Base-by-base conservation (phyloP, 352 stramenopile species). In the Pythium biforme region DNA sequence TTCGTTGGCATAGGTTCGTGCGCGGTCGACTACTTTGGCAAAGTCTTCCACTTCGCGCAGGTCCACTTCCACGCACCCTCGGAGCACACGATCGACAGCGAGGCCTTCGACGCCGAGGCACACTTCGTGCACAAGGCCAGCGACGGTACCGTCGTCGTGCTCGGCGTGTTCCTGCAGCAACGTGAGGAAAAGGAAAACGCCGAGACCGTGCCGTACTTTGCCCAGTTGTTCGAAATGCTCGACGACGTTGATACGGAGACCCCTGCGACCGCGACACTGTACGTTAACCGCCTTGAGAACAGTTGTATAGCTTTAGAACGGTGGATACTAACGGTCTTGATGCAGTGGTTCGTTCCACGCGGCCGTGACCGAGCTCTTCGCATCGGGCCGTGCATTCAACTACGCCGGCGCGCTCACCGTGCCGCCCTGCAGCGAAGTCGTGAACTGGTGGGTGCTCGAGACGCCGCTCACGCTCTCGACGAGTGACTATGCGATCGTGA, bases 111-210 rank as follows among this genome's bases (percentile, higher is more conserved):
- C 20, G 73, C 62, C 2, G 75, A 81, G 25, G 52, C 70, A 2
- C 75, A 84, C 47, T 81, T 83, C 63, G 75, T 84, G 48, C 75
- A 81, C 57, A 60, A 75, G 25, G 60, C 74, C 29, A 41, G 58
- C n/a, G 65, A 71, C 9, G 56, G 59, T 17, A 62, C 60, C 11
- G 41, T 69, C 46, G 43, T 73, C 17, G 66, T 77, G 54, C 58
- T 77, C 14, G 70, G 69, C 8, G 55, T 75, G 40, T 70, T 75
- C 39, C 37, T 73, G 15, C 25, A 66, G 37, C 55, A 55, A 22
- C 19, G 33, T 11, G 51, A 63, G n/a, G 51, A 51, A 26, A 1
- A 27, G 22, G 27, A 29, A 5, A 1, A 43, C 37, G 39, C 37
- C 19, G 33, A 41, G 25, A 68, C 37, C 25, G 59, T 80, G 20